Percentiles rank a stretch among this genome's conserved stretches.
Conservation (phyloP, 2,329 filamentous ascomycete species). For the Arthrobotrys musiformis region DNA sequence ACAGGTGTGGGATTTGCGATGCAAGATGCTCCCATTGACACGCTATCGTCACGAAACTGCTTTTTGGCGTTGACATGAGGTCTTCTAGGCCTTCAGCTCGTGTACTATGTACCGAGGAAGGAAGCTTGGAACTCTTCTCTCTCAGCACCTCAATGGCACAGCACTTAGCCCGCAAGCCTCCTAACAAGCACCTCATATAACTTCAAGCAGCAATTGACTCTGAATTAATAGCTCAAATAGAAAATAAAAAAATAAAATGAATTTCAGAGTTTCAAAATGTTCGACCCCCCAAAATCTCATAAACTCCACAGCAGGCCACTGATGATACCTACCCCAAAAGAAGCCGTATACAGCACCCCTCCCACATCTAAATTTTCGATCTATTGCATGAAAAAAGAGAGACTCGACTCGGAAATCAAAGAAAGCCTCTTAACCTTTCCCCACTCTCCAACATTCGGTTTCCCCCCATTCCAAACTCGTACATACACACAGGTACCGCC, state of each 20-base stretch:
- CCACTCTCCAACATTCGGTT: constrained; percentile 32
- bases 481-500: not conserved
- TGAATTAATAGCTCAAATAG: not conserved
- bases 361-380: constrained; percentile 34
- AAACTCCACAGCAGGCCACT: not conserved
- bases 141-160: not conserved
- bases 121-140: not conserved
- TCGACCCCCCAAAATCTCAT: not conserved
- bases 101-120: constrained; percentile 8
- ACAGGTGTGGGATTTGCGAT: constrained; percentile 25
- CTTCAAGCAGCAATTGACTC: not conserved
- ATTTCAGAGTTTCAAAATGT: no score
- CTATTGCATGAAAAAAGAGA: constrained; percentile 32
- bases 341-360: not conserved
- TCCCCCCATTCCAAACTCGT: constrained; percentile 5
- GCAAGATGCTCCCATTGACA: constrained; percentile 38
- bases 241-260: not conserved
- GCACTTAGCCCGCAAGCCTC: no score
- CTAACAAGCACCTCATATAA: not conserved
- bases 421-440: constrained; percentile 14
- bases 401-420: not conserved
- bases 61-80: constrained; percentile 18
- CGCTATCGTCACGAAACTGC: constrained; percentile 46
- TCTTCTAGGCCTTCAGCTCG: constrained; percentile 6
- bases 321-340: constrained; percentile 27